Evolutionary conservation across 345 rosid genomes (phyloP).

Genomic region (Sonneratia alba): DNA sequence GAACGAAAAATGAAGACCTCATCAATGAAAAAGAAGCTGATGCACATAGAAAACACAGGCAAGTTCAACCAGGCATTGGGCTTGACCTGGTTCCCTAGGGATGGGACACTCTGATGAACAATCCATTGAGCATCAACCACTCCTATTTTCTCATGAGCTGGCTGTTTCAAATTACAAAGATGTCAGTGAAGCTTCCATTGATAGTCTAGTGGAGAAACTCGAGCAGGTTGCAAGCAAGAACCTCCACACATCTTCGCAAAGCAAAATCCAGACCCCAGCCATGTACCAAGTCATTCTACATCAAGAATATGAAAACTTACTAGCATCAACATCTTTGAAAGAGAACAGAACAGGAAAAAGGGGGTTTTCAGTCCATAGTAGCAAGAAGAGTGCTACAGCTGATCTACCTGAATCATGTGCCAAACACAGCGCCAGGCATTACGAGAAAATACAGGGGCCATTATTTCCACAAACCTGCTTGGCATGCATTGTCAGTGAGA

Average conservation of each 20-base stretch:
- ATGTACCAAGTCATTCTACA: slow-evolving; percentile 59
- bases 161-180: slow-evolving; percentile 22
- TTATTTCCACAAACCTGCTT: slow-evolving; percentile 89
- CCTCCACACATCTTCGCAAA: slow-evolving; percentile 48
- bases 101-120: slow-evolving; percentile 45
- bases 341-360: neutral
- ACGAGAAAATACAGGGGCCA: slow-evolving; percentile 94
- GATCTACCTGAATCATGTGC: slow-evolving; percentile 82
- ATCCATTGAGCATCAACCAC: slow-evolving; percentile 57
- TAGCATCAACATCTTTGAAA: neutral
- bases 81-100: slow-evolving; percentile 52
- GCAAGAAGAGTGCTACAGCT: neutral
- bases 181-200: neutral
- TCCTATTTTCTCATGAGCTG: slow-evolving; percentile 64
- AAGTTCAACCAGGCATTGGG: neutral
- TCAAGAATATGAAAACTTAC: neutral
- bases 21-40: neutral
- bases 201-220: neutral
- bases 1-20: neutral
- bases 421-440: slow-evolving; percentile 96
- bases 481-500: neutral
- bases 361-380: neutral
- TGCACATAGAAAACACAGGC: neutral
- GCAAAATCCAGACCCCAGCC: slow-evolving; percentile 66
- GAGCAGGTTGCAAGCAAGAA: slow-evolving; percentile 6